Percentiles rank a stretch among this genome's conserved stretches.
These are phyloP conservation scores for Pleurotus cornucopiae DNA, from an alignment of 768 basidiomycete genomes.

Conservation along the genomic window DNA sequence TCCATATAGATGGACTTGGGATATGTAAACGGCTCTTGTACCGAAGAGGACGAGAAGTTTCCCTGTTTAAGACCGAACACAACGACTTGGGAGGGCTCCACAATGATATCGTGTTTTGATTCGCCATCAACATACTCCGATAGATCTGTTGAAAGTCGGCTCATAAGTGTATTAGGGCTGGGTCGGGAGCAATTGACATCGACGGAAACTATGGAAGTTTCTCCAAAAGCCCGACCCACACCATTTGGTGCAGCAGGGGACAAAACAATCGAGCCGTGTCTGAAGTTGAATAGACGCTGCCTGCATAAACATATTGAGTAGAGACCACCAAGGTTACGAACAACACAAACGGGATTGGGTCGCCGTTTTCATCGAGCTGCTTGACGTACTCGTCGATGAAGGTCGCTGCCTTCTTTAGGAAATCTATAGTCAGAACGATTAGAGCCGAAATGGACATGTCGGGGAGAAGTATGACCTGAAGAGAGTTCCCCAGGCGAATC, in stretches of 20 bases:
- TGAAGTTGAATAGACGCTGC: constrained; percentile 50
- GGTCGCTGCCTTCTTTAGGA: background rate
- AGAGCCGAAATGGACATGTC: constrained; percentile 7
- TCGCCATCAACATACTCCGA: constrained; percentile 24
- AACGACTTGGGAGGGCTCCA: constrained; percentile 59
- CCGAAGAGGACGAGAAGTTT: constrained; percentile 16
- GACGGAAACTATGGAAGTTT: constrained; percentile 49
- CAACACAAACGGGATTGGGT: too few relatives aligned
- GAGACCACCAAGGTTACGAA: too few relatives aligned
- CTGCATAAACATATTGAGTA: constrained; percentile 10
- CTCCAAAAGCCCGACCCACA: constrained; percentile 15
- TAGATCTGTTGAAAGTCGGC: constrained; percentile 44
- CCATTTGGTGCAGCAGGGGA: background rate
- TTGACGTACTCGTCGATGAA: constrained; percentile 40
- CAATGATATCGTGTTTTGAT: constrained; percentile 52
- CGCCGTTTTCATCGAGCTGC: constrained; percentile 26
- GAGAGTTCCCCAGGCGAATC: constrained; percentile 40
- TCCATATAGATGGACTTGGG: constrained; percentile 70
- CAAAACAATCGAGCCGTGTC: constrained; percentile 31
- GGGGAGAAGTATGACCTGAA: constrained; percentile 22
- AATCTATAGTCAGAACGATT: background rate
- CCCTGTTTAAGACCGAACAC: constrained; percentile 25
- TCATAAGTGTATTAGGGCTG: constrained; percentile 53
- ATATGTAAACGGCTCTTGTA: constrained; percentile 45
- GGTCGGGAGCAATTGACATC: constrained; percentile 36